Percentiles rank a stretch among this genome's conserved stretches.
Evolutionary conservation across 768 basidiomycete species (phyloP).

Genomic region (Neoboletus magnificus): DNA sequence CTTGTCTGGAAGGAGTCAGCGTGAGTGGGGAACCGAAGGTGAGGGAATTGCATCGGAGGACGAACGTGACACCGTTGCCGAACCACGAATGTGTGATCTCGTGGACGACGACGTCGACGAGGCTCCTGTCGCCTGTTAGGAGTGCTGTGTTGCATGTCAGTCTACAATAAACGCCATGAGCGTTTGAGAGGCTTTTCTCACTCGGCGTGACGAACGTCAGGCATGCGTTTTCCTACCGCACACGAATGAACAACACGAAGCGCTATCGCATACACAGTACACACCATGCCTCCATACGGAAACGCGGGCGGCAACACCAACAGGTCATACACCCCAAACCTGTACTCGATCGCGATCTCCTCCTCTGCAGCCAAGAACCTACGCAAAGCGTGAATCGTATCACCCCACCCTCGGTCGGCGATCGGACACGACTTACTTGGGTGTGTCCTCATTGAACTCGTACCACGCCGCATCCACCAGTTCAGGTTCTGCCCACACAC

Average conservation of each 20-base stretch:
- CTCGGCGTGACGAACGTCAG: constrained; percentile 86
- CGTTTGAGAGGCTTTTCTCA: constrained; percentile 29
- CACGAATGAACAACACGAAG: neutral
- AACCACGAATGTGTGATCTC: constrained; percentile 87
- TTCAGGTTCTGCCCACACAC: constrained; percentile 89
- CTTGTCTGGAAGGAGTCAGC: constrained; percentile 42
- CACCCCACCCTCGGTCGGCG: neutral
- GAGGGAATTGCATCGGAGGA: neutral
- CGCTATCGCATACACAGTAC: neutral
- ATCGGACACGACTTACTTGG: constrained; percentile 43
- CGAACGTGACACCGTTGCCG: constrained; percentile 81
- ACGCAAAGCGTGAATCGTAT: neutral
- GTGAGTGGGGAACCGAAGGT: neutral
- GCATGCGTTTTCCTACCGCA: constrained; percentile 77
- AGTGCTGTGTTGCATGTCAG: constrained; percentile 46
- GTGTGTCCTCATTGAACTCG: constrained; percentile 88
- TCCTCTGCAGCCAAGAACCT: constrained; percentile 76
- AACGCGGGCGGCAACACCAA: constrained; percentile 87
- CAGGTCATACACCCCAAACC: constrained; percentile 85
- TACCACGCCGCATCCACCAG: constrained; percentile 73
- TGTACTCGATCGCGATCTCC: constrained; percentile 66
- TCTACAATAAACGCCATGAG: neutral
- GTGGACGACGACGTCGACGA: constrained; percentile 90
- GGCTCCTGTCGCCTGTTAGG: constrained; percentile 77
- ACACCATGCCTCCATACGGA: constrained; percentile 88